Evolutionary conservation across 1,284 basidiomycete species (phyloP).

Genomic region (Cutaneotrichosporon cavernicola): DNA sequence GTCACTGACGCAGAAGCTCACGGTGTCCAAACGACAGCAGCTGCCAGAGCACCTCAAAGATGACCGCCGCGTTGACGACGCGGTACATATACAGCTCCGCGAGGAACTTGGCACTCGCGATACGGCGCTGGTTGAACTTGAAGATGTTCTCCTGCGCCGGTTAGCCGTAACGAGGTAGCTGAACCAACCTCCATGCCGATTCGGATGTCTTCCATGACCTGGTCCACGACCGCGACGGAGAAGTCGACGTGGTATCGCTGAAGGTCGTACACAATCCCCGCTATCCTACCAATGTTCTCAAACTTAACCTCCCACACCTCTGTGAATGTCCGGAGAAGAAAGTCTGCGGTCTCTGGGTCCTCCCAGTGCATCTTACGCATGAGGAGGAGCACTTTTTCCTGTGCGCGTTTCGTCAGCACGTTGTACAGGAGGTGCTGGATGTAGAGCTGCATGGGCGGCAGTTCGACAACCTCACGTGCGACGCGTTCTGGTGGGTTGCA

Average conservation of each 20-base stretch:
- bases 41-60: constrained; percentile 94
- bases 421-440: constrained; percentile 91
- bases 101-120: constrained; percentile 88
- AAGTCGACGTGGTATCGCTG: constrained; percentile 90
- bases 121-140: constrained; percentile 87
- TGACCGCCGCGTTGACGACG: constrained; percentile 79
- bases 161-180: not conserved
- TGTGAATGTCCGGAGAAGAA: constrained; percentile 75
- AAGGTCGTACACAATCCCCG: constrained; percentile 89
- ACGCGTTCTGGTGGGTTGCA: constrained; percentile 95
- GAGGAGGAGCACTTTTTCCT: constrained; percentile 89
- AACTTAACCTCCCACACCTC: constrained; percentile 97
- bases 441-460: constrained; percentile 86
- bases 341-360: constrained; percentile 58
- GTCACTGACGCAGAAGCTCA: constrained; percentile 55
- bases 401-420: constrained; percentile 81
- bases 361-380: constrained; percentile 95
- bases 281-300: constrained; percentile 82
- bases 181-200: constrained; percentile 70
- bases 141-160: constrained; percentile 73
- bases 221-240: constrained; percentile 82
- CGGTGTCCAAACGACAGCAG: constrained; percentile 94
- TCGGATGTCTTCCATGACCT: constrained; percentile 88
- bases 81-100: constrained; percentile 98
- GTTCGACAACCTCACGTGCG: constrained; percentile 74